Base-by-base conservation (phyloP, 2,329 filamentous ascomycete species). In the Macrophomina pseudophaseolina region DNA sequence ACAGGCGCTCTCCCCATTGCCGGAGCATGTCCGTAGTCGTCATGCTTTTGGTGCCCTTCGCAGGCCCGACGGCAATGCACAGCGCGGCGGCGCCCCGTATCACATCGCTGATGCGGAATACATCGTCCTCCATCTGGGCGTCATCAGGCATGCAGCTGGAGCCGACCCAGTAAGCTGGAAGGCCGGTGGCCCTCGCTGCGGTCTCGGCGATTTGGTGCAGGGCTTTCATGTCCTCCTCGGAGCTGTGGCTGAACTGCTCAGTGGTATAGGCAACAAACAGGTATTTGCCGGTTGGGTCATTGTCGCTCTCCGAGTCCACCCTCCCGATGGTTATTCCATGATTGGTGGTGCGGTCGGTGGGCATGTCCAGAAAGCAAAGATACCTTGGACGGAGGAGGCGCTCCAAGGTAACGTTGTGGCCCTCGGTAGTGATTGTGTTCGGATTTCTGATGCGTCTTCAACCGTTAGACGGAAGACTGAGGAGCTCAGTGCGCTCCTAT, bases 31-130 rank as follows among this genome's bases (percentile, higher is more conserved):
- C 68, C 48, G 71, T 64, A 12, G 73, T 67, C 5, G 72, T 74
- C n/a, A 18, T 68, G 38, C 70, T 70, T 6, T 11, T 28, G 8
- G 58, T 23, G 1, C 23, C 44, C 52, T 70, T 70, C 14, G 68
- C 62, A 30, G 72, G 74, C 2, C 79, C 79, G 2, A 83, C 78
- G 1, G 78, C 78, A 23, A 84, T 80, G 12, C 79, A 76, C 23
- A 84, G 70, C 1, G 77, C 78, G 14, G 79, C 74, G 1, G 81
- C 79, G 5, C 77, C 79, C 12, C 82, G 77, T 6, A 82, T 78
- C 4, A 83, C 77, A 66, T 84, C 82, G 66, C 80, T 79, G 51
- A 83, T 83, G 6, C 79, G 75, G 64, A 81, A 82, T 1, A 83
- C 74, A 66, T 78, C 70, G 68, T 78, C 72, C 66, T 74, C 44